Percentiles rank a stretch among this genome's conserved stretches.
Conservation (phyloP, 495 filamentous ascomycete species). For the Lichenothelia convexa region DNA sequence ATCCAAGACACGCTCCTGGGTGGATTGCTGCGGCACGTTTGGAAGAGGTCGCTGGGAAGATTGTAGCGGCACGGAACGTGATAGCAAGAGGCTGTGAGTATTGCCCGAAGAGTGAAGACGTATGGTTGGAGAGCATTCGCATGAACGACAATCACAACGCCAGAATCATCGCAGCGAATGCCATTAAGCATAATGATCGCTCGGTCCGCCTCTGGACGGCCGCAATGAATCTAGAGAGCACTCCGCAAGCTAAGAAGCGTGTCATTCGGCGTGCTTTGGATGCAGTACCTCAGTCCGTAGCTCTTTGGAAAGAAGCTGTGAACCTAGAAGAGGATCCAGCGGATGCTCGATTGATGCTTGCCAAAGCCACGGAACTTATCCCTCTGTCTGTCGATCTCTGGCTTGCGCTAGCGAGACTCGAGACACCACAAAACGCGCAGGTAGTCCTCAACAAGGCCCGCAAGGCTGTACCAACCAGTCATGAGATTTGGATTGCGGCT, state of each 20-base stretch:
- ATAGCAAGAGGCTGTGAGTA: constrained; percentile 74
- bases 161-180: constrained; percentile 88
- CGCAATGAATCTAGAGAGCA: constrained; percentile 81
- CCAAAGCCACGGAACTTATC: constrained; percentile 86
- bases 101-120: constrained; percentile 86
- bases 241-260: constrained; percentile 63
- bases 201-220: constrained; percentile 83
- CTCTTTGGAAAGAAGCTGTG: constrained; percentile 93
- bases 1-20: constrained; percentile 84
- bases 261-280: constrained; percentile 79
- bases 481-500: constrained; percentile 93
- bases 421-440: constrained; percentile 76
- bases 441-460: constrained; percentile 89
- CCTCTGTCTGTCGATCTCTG: constrained; percentile 85
- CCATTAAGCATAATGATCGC: constrained; percentile 75
- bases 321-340: constrained; percentile 80
- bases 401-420: constrained; percentile 79
- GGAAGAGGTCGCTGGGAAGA: constrained; percentile 81
- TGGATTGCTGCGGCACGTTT: constrained; percentile 91
- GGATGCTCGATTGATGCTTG: constrained; percentile 70
- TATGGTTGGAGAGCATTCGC: constrained; percentile 87
- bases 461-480: constrained; percentile 75
- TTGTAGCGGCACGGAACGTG: constrained; percentile 64
- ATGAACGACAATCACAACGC: constrained; percentile 83
- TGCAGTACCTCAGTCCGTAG: constrained; percentile 76